Evolutionary conservation across 2,329 filamentous ascomycete species (phyloP).

Genomic region (Paecilomyces sp.): DNA sequence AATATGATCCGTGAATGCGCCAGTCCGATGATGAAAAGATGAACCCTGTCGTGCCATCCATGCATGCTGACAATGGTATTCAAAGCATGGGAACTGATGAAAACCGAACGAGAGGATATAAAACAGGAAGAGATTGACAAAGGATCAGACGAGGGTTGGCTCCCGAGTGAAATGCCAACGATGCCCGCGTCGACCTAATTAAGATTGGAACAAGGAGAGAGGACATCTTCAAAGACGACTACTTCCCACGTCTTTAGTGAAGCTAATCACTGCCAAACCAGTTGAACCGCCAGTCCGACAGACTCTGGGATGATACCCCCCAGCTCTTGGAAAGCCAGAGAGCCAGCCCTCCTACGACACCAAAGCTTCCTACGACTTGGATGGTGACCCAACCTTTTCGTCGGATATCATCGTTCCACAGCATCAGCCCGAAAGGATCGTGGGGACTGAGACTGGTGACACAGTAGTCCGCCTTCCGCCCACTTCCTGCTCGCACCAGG

Average conservation of each 20-base stretch:
- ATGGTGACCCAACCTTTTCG: slow-evolving; percentile 60
- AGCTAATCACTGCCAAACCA: slow-evolving; percentile 5
- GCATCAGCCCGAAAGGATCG: slow-evolving; percentile 73
- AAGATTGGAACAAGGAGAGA: neutral
- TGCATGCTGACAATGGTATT: neutral
- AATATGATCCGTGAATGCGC: neutral
- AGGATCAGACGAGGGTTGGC: neutral
- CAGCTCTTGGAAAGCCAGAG: slow-evolving; percentile 50
- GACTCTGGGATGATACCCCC: slow-evolving; percentile 25
- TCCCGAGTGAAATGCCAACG: neutral
- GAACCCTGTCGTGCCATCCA: neutral
- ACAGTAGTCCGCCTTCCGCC: slow-evolving; percentile 25
- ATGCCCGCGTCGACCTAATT: neutral
- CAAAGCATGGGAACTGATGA: neutral
- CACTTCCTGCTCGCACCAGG: slow-evolving; percentile 16
- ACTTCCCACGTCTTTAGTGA: neutral
- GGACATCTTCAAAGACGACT: neutral
- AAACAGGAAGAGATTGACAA: neutral
- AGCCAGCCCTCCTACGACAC: slow-evolving; percentile 65
- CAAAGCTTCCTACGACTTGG: slow-evolving; percentile 66
- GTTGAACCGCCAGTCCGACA: slow-evolving; percentile 25
- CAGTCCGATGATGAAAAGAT: neutral
- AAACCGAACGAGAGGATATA: neutral
- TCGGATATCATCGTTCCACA: slow-evolving; percentile 60
- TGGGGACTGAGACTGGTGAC: slow-evolving; percentile 44